phyloP scores from a whole-genome alignment of 495 filamentous ascomycete genomes.

The Neurospora intermedia region DNA sequence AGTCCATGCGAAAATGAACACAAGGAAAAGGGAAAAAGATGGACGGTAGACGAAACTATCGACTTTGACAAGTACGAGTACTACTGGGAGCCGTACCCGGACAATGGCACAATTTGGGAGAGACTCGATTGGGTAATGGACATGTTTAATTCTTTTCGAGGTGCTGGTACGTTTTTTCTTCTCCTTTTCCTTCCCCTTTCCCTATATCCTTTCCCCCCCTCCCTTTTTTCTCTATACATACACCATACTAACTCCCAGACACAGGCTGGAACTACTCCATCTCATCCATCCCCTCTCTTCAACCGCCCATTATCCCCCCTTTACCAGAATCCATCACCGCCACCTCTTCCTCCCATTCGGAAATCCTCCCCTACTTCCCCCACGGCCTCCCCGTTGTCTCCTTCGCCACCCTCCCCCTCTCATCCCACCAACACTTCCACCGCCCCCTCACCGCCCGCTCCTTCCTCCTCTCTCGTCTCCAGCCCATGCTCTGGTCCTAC shows the following conservation, averaged over 20 bases:
- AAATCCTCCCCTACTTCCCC: neutral
- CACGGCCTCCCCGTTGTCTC: neutral
- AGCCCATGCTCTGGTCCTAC: constrained; percentile 42
- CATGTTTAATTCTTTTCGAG: constrained; percentile 56
- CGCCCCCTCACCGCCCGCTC: constrained; percentile 27
- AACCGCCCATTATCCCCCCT: constrained; percentile 19
- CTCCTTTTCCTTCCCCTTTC: too few relatives aligned
- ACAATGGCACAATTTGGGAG: constrained; percentile 37
- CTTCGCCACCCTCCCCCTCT: too few relatives aligned
- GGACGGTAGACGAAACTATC: constrained; percentile 14
- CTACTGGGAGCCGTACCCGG: constrained; percentile 67
- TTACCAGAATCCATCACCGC: neutral
- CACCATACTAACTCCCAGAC: too few relatives aligned
- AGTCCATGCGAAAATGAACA: constrained; percentile 12
- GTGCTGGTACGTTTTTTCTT: constrained; percentile 31
- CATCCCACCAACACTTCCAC: constrained; percentile 16
- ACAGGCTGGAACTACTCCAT: constrained; percentile 67
- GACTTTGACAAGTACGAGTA: constrained; percentile 29
- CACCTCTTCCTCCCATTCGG: neutral
- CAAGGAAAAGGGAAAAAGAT: constrained; percentile 17
- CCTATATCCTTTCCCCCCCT: neutral
- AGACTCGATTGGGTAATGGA: constrained; percentile 66
- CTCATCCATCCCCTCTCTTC: constrained; percentile 44
- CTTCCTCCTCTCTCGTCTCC: constrained; percentile 39
- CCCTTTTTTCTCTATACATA: too few relatives aligned